phyloP scores from a whole-genome alignment of 306 rosid genomes.

The Vigna angularis region DNA sequence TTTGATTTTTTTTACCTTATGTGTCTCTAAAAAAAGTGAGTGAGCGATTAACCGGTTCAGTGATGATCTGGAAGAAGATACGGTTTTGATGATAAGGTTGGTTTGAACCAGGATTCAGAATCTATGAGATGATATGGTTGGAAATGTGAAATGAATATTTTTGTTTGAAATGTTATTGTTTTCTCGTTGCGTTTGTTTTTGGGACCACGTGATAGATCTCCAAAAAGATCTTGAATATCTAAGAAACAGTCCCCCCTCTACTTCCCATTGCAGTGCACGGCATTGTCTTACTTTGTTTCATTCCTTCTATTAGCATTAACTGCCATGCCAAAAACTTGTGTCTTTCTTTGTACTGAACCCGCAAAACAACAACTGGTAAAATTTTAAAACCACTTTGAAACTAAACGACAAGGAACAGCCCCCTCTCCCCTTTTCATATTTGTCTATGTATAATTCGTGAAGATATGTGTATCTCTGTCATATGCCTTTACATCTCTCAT shows the following conservation, averaged over 20 bases:
- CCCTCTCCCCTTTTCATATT: neutral
- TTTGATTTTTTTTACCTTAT: too few species aligned
- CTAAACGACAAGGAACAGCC: conserved; percentile 18
- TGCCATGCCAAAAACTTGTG: neutral
- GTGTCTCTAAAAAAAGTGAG: neutral
- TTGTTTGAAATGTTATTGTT: conserved; percentile 24
- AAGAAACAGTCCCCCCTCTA: conserved; percentile 52
- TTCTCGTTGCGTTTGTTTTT: neutral
- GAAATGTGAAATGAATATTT: conserved; percentile 8
- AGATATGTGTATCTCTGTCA: neutral
- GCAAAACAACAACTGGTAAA: neutral
- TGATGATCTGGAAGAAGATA: neutral
- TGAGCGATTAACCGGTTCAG: neutral
- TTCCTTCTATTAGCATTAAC: conserved; percentile 29
- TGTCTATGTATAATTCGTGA: neutral
- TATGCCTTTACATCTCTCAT: conserved; percentile 27
- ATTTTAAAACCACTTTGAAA: neutral
- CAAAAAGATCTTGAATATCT: conserved; percentile 66
- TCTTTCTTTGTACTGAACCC: neutral
- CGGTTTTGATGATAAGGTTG: neutral
- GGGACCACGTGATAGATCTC: conserved; percentile 54
- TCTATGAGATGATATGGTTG: neutral
- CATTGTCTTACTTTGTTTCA: conserved; percentile 21
- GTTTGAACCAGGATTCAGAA: neutral
- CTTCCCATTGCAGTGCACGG: conserved; percentile 17